Evolutionary conservation across 768 basidiomycete species (phyloP).

Genomic region (Mrakia gelida): DNA sequence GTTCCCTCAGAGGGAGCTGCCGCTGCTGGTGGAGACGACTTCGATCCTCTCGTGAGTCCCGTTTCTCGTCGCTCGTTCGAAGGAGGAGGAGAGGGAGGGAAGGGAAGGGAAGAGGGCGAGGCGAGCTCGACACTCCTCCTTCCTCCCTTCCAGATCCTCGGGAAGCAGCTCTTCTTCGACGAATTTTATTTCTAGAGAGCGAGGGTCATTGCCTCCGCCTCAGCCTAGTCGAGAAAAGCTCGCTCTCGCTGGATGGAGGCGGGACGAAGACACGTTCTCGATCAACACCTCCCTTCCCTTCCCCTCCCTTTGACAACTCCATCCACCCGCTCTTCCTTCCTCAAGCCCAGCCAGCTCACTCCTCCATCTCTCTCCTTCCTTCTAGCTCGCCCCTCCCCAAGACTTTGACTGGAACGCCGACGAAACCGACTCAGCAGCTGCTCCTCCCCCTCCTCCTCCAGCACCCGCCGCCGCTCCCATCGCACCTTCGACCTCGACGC

Average conservation of each 20-base stretch:
- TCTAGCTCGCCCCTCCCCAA: conserved; percentile 16
- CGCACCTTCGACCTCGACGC: background rate
- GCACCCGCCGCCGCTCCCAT: background rate
- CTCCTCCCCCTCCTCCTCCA: background rate
- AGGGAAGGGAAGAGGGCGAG: background rate
- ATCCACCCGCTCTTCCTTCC: background rate
- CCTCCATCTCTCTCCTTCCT: no score
- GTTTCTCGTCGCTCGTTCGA: background rate
- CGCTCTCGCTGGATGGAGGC: background rate
- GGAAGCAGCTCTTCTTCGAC: background rate
- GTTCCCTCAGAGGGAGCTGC: background rate
- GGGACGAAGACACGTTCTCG: background rate
- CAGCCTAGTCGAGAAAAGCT: background rate
- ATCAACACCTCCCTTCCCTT: background rate
- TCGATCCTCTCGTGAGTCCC: conserved; percentile 6
- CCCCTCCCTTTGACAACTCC: background rate
- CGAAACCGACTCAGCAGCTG: conserved; percentile 13
- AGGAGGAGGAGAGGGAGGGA: background rate
- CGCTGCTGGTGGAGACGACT: background rate
- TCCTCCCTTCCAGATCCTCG: background rate
- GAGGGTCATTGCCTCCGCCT: no score
- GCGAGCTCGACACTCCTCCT: background rate
- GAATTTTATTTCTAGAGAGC: no score
- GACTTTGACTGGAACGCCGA: conserved; percentile 27
- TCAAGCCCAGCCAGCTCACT: no score